Evolutionary conservation across 805 yeast species (phyloP).

Genomic region (Komagataella ulmi): DNA sequence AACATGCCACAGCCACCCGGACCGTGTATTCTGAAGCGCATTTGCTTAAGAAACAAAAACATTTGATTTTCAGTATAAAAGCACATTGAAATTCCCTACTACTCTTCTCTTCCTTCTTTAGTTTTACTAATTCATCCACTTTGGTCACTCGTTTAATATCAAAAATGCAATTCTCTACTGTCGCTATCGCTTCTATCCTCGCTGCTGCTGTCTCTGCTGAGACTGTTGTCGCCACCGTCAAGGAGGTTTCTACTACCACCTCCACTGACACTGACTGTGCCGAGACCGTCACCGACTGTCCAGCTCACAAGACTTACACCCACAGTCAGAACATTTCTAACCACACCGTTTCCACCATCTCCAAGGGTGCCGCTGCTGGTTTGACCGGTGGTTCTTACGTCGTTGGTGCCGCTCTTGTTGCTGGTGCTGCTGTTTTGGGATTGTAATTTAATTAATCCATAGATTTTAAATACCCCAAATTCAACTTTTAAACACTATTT

Average conservation of each 20-base stretch:
- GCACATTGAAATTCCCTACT: not conserved
- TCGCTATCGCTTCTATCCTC: slow-evolving; percentile 8
- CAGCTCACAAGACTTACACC: slow-evolving; percentile 9
- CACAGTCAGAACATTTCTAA: slow-evolving; percentile 4
- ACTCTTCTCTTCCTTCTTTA: not conserved
- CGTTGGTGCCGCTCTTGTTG: slow-evolving; percentile 8
- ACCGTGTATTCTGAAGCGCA: not conserved
- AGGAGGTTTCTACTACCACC: slow-evolving; percentile 22
- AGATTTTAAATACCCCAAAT: not conserved
- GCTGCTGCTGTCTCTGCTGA: slow-evolving; percentile 17
- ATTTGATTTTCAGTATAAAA: not conserved
- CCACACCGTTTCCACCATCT: slow-evolving; percentile 7
- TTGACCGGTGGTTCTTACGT: slow-evolving; percentile 5
- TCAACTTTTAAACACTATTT: not conserved
- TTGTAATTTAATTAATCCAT: not conserved
- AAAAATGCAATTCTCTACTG: slow-evolving; percentile 3
- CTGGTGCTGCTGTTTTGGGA: slow-evolving; percentile 6
- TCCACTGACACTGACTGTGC: slow-evolving; percentile 35
- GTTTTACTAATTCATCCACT: not conserved
- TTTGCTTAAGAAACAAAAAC: not conserved
- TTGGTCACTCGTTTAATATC: slow-evolving; percentile 1
- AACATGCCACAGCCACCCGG: not conserved
- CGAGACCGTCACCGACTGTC: slow-evolving; percentile 32
- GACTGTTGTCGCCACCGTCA: slow-evolving; percentile 19
- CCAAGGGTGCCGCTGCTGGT: slow-evolving; percentile 5